A percentile compares a stretch with the other conserved stretches of the same genome.
Evolutionary conservation across 306 rosid genomes (phyloP).

Genomic region (Rubus parviflorus): DNA sequence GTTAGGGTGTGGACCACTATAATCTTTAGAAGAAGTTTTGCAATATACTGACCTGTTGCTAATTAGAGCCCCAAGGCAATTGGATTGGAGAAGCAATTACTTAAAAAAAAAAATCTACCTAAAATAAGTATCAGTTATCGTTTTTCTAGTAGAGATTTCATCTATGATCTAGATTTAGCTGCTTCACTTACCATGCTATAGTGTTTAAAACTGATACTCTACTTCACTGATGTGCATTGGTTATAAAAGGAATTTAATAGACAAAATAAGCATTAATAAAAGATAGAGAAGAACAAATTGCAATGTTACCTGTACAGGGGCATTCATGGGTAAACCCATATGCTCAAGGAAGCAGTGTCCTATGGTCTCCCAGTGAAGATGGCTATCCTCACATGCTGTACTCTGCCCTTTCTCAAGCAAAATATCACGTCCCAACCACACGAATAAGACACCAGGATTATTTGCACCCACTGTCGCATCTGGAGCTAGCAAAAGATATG

Average conservation of each 20-base stretch:
- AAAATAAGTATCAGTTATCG: not conserved
- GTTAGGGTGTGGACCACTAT: not conserved
- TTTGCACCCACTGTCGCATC: conserved; percentile 20
- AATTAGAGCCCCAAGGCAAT: not conserved
- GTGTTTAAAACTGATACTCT: not conserved
- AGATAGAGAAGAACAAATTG: not conserved
- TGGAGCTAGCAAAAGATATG: conserved; percentile 32
- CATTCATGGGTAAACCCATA: conserved; percentile 34
- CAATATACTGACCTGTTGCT: not conserved
- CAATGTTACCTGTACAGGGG: conserved; percentile 41
- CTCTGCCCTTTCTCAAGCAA: conserved; percentile 17
- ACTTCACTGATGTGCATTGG: not conserved
- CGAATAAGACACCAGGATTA: conserved; percentile 21
- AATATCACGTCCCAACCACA: conserved; percentile 43
- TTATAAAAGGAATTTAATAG: not conserved
- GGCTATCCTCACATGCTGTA: conserved; percentile 1
- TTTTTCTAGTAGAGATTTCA: not conserved
- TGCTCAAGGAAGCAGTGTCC: conserved; percentile 31
- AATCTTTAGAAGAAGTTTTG: not conserved
- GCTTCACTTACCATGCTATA: not conserved
- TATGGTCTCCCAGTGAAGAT: conserved; percentile 35
- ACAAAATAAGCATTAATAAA: not conserved
- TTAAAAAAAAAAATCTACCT: not conserved
- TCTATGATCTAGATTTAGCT: not conserved
- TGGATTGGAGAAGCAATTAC: not conserved